Evolutionary conservation across 495 filamentous ascomycete genomes (phyloP).

Genomic region (Hypoxylon trugodes): DNA sequence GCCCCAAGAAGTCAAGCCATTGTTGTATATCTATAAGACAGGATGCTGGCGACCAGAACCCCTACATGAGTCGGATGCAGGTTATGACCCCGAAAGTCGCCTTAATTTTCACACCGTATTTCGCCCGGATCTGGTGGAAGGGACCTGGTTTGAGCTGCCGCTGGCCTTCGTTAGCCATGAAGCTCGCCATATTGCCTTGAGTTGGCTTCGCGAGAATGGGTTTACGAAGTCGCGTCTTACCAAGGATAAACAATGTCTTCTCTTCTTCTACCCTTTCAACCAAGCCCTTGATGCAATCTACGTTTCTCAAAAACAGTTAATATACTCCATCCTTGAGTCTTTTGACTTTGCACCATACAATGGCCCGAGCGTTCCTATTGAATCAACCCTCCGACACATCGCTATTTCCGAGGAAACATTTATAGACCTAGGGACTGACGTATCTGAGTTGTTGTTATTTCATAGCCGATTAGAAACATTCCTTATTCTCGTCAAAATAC

Average conservation of each 20-base stretch:
- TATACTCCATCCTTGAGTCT: not conserved
- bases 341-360: not conserved
- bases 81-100: not conserved
- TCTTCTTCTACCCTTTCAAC: not conserved
- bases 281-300: not conserved
- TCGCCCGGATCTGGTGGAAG: not conserved
- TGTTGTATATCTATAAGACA: not conserved
- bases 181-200: not conserved
- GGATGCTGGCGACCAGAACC: not conserved
- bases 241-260: not conserved
- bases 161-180: not conserved
- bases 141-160: not conserved
- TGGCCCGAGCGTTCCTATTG: too few species aligned
- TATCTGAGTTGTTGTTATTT: too few species aligned
- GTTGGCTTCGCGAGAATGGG: conserved; percentile 3
- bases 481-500: not conserved
- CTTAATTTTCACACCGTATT: not conserved
- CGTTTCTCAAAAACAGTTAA: not conserved
- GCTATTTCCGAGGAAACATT: too few species aligned
- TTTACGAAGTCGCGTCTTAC: not conserved
- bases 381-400: too few species aligned
- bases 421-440: too few species aligned
- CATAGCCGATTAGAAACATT: not conserved
- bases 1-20: not conserved
- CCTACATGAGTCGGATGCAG: not conserved